Base-by-base conservation (phyloP, 768 basidiomycete genomes). In the Flagelloscypha sp. region DNA sequence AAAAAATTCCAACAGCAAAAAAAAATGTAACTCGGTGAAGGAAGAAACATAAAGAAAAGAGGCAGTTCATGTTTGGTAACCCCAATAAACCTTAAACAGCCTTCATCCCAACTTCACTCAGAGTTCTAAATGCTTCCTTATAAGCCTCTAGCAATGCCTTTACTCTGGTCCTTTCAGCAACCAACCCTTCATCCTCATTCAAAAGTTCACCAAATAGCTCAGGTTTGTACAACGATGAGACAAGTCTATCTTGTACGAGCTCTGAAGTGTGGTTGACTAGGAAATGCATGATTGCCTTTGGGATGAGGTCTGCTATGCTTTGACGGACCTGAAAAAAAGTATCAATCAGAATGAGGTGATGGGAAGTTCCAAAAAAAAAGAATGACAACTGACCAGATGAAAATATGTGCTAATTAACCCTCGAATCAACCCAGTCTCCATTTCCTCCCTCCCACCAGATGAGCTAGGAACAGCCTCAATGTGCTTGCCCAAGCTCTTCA, bases 201-300 rank as follows among this genome's bases (percentile, higher is more conserved):
- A 99, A 59, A 62, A 98, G 61, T 27, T 94, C 90, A 17, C 74
- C 66, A 53, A 98, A 98, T 37, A 98, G 58, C 12, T 90, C 85
- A 0, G 94, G 94, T 61, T 90, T 95, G 68, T 99, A 99, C 45
- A 99, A 58, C 29, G 83, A 69, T 21, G 92, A 76, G n/a, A 99
- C 95, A 21, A 99, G 69, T 15, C 95, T 77, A 55, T 95, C 95
- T 61, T 98, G 95, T 17, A 99, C 89, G 12, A 90, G 85, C 54
- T 97, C 85, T 29, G 89, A 82, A n/a, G 93, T 93, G 53, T 87
- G 74, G 61, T 95, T 98, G 53, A 99, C 94, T 43, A 98, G 73
- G 48, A 92, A 76, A 63, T 97, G 94, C 94, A 98, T 97, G 64
- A 95, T 84, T 15, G 93, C 90, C 61, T 99, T 99, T 22, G 95